Conservation (phyloP, 2,329 filamentous ascomycete species). For the Dothistroma pini region DNA sequence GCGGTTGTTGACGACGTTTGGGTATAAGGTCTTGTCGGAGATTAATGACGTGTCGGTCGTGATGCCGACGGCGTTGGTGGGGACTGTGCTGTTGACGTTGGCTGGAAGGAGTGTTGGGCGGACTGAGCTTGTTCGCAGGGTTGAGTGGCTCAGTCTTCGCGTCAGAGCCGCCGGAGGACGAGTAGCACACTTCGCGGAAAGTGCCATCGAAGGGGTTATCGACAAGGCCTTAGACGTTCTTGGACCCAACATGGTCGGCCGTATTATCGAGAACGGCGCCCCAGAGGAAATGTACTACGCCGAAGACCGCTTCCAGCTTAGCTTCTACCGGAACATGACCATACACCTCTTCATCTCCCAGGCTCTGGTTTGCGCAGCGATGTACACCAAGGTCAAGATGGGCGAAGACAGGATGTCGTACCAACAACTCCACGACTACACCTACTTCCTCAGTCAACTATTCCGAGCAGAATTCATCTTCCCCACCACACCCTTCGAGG, state of each 20-base stretch:
- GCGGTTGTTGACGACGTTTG: slow-evolving; percentile 76
- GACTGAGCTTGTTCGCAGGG: slow-evolving; percentile 74
- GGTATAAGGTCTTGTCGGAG: slow-evolving; percentile 87
- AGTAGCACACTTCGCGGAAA: slow-evolving; percentile 86
- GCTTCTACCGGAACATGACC: slow-evolving; percentile 99
- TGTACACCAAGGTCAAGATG: slow-evolving; percentile 88
- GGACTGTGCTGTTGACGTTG: slow-evolving; percentile 86
- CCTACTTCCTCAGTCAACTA: slow-evolving; percentile 84
- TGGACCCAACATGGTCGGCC: slow-evolving; percentile 81
- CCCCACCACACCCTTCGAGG: slow-evolving; percentile 73
- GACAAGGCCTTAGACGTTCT: slow-evolving; percentile 88
- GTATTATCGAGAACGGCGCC: slow-evolving; percentile 61
- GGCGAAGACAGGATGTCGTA: slow-evolving; percentile 72
- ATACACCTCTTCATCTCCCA: slow-evolving; percentile 97
- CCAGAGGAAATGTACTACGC: slow-evolving; percentile 92
- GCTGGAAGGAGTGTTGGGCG: slow-evolving; percentile 89
- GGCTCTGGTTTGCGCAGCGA: slow-evolving; percentile 79
- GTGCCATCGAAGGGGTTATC: slow-evolving; percentile 75
- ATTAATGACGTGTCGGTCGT: slow-evolving; percentile 97
- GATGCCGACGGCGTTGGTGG: slow-evolving; percentile 95
- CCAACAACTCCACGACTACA: slow-evolving; percentile 68
- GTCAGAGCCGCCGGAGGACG: slow-evolving; percentile 83
- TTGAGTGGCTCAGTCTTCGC: slow-evolving; percentile 83
- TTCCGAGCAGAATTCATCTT: slow-evolving; percentile 99
- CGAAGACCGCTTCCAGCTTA: slow-evolving; percentile 90